phyloP scores from a whole-genome alignment of 768 basidiomycete genomes.

The Chalciporus sphaerocephalus region DNA sequence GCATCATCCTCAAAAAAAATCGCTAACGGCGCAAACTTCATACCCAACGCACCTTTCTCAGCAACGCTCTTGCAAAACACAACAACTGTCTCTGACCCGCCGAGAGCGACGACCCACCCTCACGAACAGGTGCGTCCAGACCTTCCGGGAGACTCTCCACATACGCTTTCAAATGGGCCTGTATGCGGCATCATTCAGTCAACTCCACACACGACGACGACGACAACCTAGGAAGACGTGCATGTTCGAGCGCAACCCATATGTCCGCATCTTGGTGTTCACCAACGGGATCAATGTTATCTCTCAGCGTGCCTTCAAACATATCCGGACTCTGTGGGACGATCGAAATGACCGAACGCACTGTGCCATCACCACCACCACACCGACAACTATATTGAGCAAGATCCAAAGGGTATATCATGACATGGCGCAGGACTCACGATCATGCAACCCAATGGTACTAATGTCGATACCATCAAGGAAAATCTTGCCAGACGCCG shows the following conservation, averaged over 20 bases:
- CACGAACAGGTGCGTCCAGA: constrained; percentile 68
- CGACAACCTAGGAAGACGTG: constrained; percentile 6
- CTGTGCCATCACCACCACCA: no score
- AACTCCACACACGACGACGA: not conserved
- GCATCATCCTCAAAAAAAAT: no score
- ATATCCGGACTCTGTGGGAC: constrained; percentile 77
- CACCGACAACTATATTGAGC: no score
- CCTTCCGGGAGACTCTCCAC: constrained; percentile 60
- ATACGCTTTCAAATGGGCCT: constrained; percentile 68
- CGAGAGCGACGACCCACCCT: constrained; percentile 78
- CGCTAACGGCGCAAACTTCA: no score
- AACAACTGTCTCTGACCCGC: constrained; percentile 84
- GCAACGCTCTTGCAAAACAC: constrained; percentile 82
- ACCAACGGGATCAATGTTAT: constrained; percentile 88
- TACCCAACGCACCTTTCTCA: constrained; percentile 77
- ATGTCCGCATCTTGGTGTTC: constrained; percentile 73
- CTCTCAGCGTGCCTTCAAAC: constrained; percentile 70
- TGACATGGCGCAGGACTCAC: constrained; percentile 14
- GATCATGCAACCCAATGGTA: constrained; percentile 67
- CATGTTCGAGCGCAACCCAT: constrained; percentile 81
- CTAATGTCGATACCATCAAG: constrained; percentile 78
- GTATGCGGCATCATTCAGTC: not conserved
- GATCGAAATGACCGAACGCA: constrained; percentile 77
- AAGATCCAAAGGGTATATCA: no score
- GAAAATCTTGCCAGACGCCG: constrained; percentile 56